Conservation (phyloP, 768 basidiomycete genomes). For the Rubroboletus satanas region DNA sequence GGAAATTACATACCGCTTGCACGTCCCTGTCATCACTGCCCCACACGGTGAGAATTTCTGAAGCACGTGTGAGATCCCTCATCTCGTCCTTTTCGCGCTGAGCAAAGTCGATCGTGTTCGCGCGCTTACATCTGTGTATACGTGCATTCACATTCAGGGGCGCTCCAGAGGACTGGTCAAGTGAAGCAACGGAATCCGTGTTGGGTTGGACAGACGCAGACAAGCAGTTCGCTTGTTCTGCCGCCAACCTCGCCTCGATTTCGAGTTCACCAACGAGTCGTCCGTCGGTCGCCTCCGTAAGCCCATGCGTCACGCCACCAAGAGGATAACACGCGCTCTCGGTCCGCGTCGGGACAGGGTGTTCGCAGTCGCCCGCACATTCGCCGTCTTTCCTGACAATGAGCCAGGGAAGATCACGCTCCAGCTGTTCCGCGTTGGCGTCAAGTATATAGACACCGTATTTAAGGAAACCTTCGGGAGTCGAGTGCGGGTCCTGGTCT, state of each 20-base stretch:
- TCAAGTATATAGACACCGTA: conserved; percentile 32
- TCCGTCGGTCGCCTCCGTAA: conserved; percentile 33
- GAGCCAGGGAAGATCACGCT: conserved; percentile 30
- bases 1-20: conserved; percentile 8
- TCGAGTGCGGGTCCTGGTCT: conserved; percentile 21
- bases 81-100: conserved; percentile 86
- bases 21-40: conserved; percentile 6
- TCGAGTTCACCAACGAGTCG: conserved; percentile 22
- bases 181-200: not conserved
- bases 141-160: conserved; percentile 9
- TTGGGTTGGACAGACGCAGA: not conserved
- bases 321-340: not conserved
- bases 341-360: not conserved
- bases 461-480: conserved; percentile 27
- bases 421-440: conserved; percentile 23
- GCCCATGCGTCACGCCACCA: conserved; percentile 14
- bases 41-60: conserved; percentile 62
- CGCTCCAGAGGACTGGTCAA: not conserved
- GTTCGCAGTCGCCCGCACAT: conserved; percentile 23
- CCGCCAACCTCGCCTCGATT: conserved; percentile 16
- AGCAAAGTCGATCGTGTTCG: conserved; percentile 76
- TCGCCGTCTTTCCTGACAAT: conserved; percentile 27
- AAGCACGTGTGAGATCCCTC: conserved; percentile 79
- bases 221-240: not conserved
- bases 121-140: conserved; percentile 28